Evolutionary conservation across 2,329 filamentous ascomycete genomes (phyloP).

Genomic region (Curvularia verruculosa): DNA sequence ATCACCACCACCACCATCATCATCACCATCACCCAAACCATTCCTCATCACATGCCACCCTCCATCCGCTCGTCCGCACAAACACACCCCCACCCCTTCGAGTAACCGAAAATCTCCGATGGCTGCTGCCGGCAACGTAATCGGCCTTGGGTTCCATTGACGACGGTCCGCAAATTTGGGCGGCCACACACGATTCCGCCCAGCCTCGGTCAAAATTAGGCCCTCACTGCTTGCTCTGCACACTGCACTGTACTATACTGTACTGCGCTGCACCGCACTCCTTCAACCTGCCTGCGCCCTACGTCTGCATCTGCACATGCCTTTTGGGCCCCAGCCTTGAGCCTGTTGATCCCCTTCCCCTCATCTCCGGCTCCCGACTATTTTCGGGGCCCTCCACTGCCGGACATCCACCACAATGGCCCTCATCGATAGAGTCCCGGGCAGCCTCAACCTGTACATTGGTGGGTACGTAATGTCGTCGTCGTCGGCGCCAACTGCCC

Average conservation of each 20-base stretch:
- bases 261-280: conserved; percentile 3
- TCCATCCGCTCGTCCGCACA: too few species aligned
- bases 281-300: conserved; percentile 13
- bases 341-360: conserved; percentile 11
- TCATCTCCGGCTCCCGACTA: conserved; percentile 30
- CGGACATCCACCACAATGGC: conserved; percentile 57
- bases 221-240: conserved; percentile 18
- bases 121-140: not conserved
- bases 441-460: conserved; percentile 74
- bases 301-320: too few species aligned
- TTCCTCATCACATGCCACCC: not conserved
- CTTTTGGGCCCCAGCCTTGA: conserved; percentile 4
- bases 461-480: conserved; percentile 68
- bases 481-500: conserved; percentile 18
- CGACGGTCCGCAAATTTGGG: conserved; percentile 14
- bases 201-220: conserved; percentile 37
- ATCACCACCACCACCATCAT: too few species aligned
- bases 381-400: conserved; percentile 18
- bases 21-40: not conserved
- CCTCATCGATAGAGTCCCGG: conserved; percentile 69
- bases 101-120: not conserved
- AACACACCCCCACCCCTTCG: not conserved
- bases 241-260: too few species aligned
- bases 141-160: not conserved
- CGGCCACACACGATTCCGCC: conserved; percentile 13